Evolutionary conservation across 2,329 filamentous ascomycete species (phyloP), one percentile per base, ranked within the genome.

Genomic region (Colletotrichum lentis): DNA sequence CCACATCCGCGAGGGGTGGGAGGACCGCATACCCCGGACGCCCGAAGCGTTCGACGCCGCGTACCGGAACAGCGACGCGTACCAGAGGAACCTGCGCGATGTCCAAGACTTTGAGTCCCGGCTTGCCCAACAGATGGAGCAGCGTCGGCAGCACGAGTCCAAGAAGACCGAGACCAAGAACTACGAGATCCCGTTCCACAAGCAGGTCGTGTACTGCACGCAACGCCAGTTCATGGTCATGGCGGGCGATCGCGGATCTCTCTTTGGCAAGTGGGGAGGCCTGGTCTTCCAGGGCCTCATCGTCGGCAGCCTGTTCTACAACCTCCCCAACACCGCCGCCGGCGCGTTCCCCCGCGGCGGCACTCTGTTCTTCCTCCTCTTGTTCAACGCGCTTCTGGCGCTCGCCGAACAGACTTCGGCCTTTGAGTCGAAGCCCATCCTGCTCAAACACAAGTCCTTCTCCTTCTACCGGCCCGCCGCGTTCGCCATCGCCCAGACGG

Each of bases 381-480:
- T 90, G 1, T 90, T 89, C 79, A 90, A 90, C 71, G 82, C 87
- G 12, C 78, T 90, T 10, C 80, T 90, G 39, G 86, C 88, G 4
- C 75, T 90, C 54, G 84, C 85, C 5, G 87, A 91, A 72, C 80
- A 88, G 47, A 87, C 88, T 0, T 77, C 87, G 1, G 84, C 88
- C 0, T 92, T 91, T 71, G 78, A 83, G 55, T 85, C 84, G 24
- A 85, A 89, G 52, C 89, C 88, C 0, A 90, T 92, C 64, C 77
- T 92, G 46, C 78, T 90, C 61, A 91, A 91, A 75, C 90, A 92
- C 76, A 91, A 91, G 73, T 87, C 84, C 27, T 91, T 91, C 71
- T 88, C 88, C 0, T 91, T 91, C 75, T 91, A 91, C 70, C 86
- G 85, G 4, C 88, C 87, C 2, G 81, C 86, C 0, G 87, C 88